phyloP scores from a whole-genome alignment of 2,329 filamentous ascomycete genomes.

The Pseudogymnoascus sp. region DNA sequence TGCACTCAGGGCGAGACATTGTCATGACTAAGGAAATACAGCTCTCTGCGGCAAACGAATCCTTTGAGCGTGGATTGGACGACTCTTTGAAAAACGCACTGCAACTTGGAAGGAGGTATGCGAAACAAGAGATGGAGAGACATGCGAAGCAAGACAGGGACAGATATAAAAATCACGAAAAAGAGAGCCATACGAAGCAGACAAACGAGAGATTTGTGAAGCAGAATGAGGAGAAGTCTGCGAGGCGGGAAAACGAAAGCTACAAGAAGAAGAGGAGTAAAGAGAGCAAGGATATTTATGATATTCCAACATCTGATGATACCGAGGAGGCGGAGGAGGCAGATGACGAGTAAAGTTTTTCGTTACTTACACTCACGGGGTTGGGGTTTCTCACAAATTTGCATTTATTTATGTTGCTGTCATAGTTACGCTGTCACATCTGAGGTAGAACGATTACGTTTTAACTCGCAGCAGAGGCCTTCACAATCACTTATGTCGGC shows the following conservation, averaged over 20 bases:
- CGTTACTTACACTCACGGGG: not conserved
- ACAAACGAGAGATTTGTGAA: not conserved
- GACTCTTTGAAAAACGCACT: not conserved
- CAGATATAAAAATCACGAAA: not conserved
- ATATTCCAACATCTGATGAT: constrained; percentile 3
- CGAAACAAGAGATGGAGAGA: not conserved
- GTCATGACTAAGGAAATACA: not conserved
- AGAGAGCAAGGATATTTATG: not conserved
- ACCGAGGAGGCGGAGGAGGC: not conserved
- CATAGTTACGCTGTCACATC: not conserved
- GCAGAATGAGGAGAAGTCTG: not conserved
- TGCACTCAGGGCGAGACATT: not conserved
- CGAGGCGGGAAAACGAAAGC: not conserved
- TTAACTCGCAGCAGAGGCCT: not conserved
- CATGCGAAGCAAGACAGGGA: not conserved
- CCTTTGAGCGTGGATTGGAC: not conserved
- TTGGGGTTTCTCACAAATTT: not conserved
- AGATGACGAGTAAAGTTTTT: not conserved
- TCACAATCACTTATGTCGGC: not conserved
- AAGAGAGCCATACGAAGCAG: not conserved
- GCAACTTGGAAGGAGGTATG: not conserved
- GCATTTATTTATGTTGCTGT: not conserved
- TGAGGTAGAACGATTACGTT: not conserved
- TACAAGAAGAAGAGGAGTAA: not conserved
- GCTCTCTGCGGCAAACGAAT: not conserved